These are phyloP conservation scores for Violaceomyces palustris DNA, from an alignment of 1,284 basidiomycete species.

Conservation along the genomic window DNA sequence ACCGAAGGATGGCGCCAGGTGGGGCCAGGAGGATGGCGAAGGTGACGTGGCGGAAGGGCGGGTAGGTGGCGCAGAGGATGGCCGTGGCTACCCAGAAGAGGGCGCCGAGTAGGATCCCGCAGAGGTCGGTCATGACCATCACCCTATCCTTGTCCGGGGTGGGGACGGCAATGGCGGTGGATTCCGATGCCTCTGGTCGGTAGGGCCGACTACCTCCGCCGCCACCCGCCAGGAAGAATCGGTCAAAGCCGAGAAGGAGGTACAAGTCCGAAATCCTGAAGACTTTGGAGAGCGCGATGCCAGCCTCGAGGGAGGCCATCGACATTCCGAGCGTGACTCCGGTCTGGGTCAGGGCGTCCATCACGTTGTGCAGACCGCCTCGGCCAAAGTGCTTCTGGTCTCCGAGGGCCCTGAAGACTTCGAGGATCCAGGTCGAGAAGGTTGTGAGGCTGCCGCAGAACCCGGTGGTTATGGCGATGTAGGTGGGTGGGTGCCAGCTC, in stretches of 20 bases:
- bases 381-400: conserved; percentile 63
- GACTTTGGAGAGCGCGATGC: conserved; percentile 16
- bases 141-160: too few species aligned
- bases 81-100: conserved; percentile 58
- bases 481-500: conserved; percentile 59
- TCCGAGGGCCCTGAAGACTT: conserved; percentile 79
- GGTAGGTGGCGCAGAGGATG: conserved; percentile 69
- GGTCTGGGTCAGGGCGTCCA: conserved; percentile 49
- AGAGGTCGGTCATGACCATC: too few species aligned
- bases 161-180: too few species aligned
- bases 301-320: conserved; percentile 26
- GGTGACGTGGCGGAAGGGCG: conserved; percentile 72
- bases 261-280: conserved; percentile 8
- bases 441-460: conserved; percentile 95
- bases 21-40: conserved; percentile 86
- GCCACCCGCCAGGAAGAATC: too few species aligned
- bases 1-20: conserved; percentile 80
- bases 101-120: conserved; percentile 19
- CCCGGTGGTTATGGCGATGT: conserved; percentile 83
- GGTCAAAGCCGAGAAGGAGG: too few species aligned
- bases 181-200: too few species aligned
- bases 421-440: conserved; percentile 90
- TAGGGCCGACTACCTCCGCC: too few species aligned
- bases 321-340: conserved; percentile 38
- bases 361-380: conserved; percentile 68